Evolutionary conservation across 495 filamentous ascomycete species (phyloP), one percentile per base, ranked within the genome.

Genomic region (Xylaria sp.): DNA sequence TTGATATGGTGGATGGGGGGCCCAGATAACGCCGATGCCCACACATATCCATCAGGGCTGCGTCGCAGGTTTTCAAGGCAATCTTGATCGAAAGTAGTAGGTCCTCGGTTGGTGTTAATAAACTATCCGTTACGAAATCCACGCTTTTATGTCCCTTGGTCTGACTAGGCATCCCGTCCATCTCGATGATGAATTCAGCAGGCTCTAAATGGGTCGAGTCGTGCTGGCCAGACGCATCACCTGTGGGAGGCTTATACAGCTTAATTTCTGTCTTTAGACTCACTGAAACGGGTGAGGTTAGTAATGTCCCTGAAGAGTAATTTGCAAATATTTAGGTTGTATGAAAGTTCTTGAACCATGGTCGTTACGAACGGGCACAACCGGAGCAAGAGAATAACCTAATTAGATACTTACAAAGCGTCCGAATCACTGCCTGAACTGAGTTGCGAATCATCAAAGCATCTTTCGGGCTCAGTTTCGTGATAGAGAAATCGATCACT

Each of bases 371-470:
- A 29, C 14, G 17, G 4, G 14, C 17, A 55, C 31, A 14, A 6
- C 12, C 2, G 8, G 24, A 55, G 31, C 5, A 50, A 33, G 26
- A 15, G 11, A n/a, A 21, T 43, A 9, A 29, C 37, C 24, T 14
- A 21, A 61, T 24, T 9, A 48, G 19, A 50, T 52, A 66, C 64
- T 55, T 55, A 17, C 82, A 75, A 15, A 86, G 72, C 53, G 84
- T 76, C 70, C 87, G 79, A 67, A 88, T 84, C 11, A 87, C 84
- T 3, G 76, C 82, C 73, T 89, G 87, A 44, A 88, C 80, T 17
- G 82, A 76, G 73, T 88, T 88, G 59, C 87, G 83, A 57, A 88
- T 75, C 5, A 72, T 72, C 48, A 77, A 67, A 8, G 85, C 78
- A 75, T 88, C 85, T n/a, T 79, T 76, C 0, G 86, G 85, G 21